Percentiles rank a stretch among this genome's conserved stretches.
phyloP scores from a whole-genome alignment of 495 filamentous ascomycete species.

The Neurospora sp. region DNA sequence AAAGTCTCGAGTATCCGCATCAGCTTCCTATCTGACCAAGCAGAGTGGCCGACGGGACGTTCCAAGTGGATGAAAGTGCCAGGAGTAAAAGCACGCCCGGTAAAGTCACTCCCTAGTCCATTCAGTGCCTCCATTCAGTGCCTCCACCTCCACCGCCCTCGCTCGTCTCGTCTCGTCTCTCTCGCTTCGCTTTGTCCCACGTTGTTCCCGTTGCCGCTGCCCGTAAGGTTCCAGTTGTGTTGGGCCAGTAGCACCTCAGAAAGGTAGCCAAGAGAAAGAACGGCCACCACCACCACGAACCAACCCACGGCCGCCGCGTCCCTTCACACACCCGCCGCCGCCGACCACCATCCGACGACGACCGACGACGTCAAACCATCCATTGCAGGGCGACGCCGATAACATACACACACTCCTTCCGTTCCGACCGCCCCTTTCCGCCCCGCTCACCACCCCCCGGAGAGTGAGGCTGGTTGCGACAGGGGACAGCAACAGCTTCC shows the following conservation, averaged over 20 bases:
- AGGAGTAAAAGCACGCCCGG: neutral
- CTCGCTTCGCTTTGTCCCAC: neutral
- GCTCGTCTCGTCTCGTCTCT: neutral
- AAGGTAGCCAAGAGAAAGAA: neutral
- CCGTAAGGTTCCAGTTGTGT: neutral
- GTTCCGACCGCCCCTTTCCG: neutral
- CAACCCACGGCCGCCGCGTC: neutral
- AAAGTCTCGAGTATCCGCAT: neutral
- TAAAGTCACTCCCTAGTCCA: neutral
- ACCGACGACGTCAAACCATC: neutral
- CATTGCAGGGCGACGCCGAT: neutral
- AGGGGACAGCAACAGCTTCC: neutral
- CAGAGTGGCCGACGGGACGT: neutral
- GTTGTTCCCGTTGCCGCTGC: neutral
- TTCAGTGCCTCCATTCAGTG: neutral
- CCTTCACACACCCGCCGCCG: neutral
- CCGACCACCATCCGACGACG: neutral
- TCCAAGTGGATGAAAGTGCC: neutral
- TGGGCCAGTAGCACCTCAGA: neutral
- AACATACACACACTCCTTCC: neutral
- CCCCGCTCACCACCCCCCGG: neutral
- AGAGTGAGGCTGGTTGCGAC: neutral
- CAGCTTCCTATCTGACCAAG: neutral
- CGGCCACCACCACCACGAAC: neutral
- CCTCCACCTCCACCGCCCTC: neutral